Conservation (phyloP, 2,329 filamentous ascomycete species). For the Mollisiaceae sp. region DNA sequence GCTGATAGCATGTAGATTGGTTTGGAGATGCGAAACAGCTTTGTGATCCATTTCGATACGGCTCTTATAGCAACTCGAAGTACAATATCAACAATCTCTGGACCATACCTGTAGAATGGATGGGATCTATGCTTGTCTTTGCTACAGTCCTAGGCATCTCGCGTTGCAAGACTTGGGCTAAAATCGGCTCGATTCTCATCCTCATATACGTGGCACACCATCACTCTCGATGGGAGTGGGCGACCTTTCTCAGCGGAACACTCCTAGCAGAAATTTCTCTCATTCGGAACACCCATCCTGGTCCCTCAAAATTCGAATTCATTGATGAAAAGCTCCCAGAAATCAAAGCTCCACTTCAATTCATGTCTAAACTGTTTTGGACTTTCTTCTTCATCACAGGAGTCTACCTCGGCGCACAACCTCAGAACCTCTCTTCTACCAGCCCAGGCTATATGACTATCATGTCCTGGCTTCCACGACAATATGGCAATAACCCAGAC, state of each 20-base stretch:
- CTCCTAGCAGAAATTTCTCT: slow-evolving; percentile 4
- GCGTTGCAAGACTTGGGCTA: slow-evolving; percentile 4
- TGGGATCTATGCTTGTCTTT: slow-evolving; percentile 8
- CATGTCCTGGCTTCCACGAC: slow-evolving; percentile 3
- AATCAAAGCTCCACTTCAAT: background rate
- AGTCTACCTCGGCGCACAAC: slow-evolving; percentile 4
- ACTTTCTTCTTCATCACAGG: background rate
- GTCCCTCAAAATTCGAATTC: background rate
- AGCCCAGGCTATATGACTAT: slow-evolving; percentile 1
- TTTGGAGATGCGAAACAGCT: slow-evolving; percentile 8
- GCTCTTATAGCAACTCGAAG: slow-evolving; percentile 3
- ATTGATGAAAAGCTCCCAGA: slow-evolving; percentile 4
- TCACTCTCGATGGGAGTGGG: slow-evolving; percentile 6
- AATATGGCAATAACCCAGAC: slow-evolving; percentile 4
- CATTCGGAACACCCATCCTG: background rate
- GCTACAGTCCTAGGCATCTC: slow-evolving; percentile 4
- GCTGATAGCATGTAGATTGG: background rate
- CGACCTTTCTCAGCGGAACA: slow-evolving; percentile 3
- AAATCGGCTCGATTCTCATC: background rate
- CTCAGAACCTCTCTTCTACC: slow-evolving; percentile 1
- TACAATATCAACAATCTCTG: slow-evolving; percentile 13
- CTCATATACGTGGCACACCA: slow-evolving; percentile 7
- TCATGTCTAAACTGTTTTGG: slow-evolving; percentile 8
- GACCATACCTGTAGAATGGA: slow-evolving; percentile 9
- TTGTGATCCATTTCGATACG: slow-evolving; percentile 7